Evolutionary conservation across 352 stramenopile species (phyloP), one percentile per base, ranked within the genome.

Genomic region (Pythium brassicae): DNA sequence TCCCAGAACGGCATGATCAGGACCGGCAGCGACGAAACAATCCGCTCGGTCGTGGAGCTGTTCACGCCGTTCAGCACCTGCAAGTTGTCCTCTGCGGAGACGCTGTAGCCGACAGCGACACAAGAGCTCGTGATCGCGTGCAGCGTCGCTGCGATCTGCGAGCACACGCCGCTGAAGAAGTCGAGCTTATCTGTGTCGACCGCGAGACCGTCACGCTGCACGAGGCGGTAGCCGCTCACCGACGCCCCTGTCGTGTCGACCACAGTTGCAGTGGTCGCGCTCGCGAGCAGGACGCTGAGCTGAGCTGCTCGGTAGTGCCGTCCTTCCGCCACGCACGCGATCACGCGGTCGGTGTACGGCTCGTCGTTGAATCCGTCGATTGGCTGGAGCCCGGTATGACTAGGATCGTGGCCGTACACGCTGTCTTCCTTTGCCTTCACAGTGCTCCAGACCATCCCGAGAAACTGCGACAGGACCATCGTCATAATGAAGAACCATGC

Each of bases 321-420:
- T 6, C 72, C 74, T 20, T 71, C 45, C 9, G 68, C 61, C 4
- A 69, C 61, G 50, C 77, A 86, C n/a, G 65, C 73, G 15, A 88
- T n/a, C 7, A 71, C 2, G 3, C 77, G 74, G 49, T 86, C 77
- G 0, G 71, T 71, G 42, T 70, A 77, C 9, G 68, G 71, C 34
- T 76, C 74, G 48, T 85, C 76, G 51, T 85, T 85, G n/a, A 20
- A 48, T 44, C 71, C 69, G 11, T 43, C 54, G 42, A 76, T 65
- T 34, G 20, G 12, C 34, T 26, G 10, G 55, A n/a, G 25, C 7
- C 42, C 20, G 8, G 8, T 10, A 19, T 15, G 32, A 37, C 32
- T 37, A 34, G 65, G 69, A 19, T 35, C 62, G 22, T 48, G 51
- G 3, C 49, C 49, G 19, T 11, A 46, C 4, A 45, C 11, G 14